Evolutionary conservation across 2,329 filamentous ascomycete genomes (phyloP).

Genomic region (Fusarium sp.): DNA sequence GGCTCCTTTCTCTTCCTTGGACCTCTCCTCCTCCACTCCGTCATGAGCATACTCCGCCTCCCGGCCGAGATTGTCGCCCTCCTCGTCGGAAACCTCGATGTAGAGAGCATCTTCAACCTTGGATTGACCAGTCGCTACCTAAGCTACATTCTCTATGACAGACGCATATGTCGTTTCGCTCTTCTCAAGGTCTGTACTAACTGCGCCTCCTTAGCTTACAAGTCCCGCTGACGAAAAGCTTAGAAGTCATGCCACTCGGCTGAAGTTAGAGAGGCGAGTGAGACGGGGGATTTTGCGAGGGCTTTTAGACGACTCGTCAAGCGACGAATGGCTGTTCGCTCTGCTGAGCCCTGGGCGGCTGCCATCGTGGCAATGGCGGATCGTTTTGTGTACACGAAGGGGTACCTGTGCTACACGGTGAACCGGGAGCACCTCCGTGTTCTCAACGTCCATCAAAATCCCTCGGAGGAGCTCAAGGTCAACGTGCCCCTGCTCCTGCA

Average conservation of each 20-base stretch:
- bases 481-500: slow-evolving; percentile 60
- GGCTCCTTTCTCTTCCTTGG: background rate
- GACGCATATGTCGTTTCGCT: slow-evolving; percentile 67
- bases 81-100: slow-evolving; percentile 65
- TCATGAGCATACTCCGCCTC: slow-evolving; percentile 57
- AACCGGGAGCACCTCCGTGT: slow-evolving; percentile 64
- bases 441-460: slow-evolving; percentile 66
- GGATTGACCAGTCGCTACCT: slow-evolving; percentile 65
- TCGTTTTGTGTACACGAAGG: slow-evolving; percentile 72
- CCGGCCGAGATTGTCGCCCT: slow-evolving; percentile 75
- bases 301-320: slow-evolving; percentile 70
- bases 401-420: slow-evolving; percentile 73
- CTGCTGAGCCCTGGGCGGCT: slow-evolving; percentile 71
- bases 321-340: slow-evolving; percentile 69
- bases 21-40: slow-evolving; percentile 36
- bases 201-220: slow-evolving; percentile 3
- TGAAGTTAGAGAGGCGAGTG: slow-evolving; percentile 39
- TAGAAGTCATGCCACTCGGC: slow-evolving; percentile 39
- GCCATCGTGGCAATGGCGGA: slow-evolving; percentile 70
- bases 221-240: slow-evolving; percentile 31
- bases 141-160: slow-evolving; percentile 62
- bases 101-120: slow-evolving; percentile 70
- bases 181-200: slow-evolving; percentile 70
- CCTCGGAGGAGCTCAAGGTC: slow-evolving; percentile 65
- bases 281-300: slow-evolving; percentile 34